phyloP scores from a whole-genome alignment of 2,329 filamentous ascomycete species.

The Colletotrichum sansevieriae region DNA sequence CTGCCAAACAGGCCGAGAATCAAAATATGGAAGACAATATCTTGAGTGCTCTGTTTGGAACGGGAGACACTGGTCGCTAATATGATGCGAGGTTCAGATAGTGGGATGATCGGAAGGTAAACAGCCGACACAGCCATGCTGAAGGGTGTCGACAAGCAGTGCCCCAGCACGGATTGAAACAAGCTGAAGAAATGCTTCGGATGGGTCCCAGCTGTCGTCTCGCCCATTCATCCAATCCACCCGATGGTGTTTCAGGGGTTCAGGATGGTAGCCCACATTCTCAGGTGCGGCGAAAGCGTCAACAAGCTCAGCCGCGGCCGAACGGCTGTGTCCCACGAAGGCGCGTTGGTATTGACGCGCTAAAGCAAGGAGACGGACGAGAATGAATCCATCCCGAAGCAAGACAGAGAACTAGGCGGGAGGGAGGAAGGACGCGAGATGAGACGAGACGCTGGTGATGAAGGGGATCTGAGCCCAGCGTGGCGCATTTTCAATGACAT shows the following conservation, averaged over 20 bases:
- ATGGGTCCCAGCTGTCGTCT: slow-evolving; percentile 20
- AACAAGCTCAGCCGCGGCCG: slow-evolving; percentile 2
- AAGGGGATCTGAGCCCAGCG: not conserved
- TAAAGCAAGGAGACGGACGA: slow-evolving; percentile 13
- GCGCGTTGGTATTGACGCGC: slow-evolving; percentile 7
- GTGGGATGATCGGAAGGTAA: slow-evolving; percentile 28
- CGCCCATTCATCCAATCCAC: not conserved
- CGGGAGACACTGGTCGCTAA: slow-evolving; percentile 18
- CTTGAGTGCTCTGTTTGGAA: slow-evolving; percentile 24
- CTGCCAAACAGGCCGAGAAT: slow-evolving; percentile 18
- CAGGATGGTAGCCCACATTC: slow-evolving; percentile 32
- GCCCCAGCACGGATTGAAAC: slow-evolving; percentile 27
- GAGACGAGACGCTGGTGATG: slow-evolving; percentile 15
- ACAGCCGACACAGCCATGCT: slow-evolving; percentile 1
- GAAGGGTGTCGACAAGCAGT: slow-evolving; percentile 13
- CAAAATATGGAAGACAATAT: slow-evolving; percentile 21
- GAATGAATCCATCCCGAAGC: slow-evolving; percentile 20
- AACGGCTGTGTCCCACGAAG: slow-evolving; percentile 3
- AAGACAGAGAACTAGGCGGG: slow-evolving; percentile 14
- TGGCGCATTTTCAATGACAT: slow-evolving; percentile 16
- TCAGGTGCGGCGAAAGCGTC: slow-evolving; percentile 30
- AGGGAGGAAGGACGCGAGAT: not conserved
- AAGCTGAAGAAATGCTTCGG: slow-evolving; percentile 21
- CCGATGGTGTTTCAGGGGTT: slow-evolving; percentile 26
- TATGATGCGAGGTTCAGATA: slow-evolving; percentile 3